Percentiles rank a stretch among this genome's conserved stretches.
phyloP scores from a whole-genome alignment of 2,329 filamentous ascomycete species.

The Bipolaris zeicola region DNA sequence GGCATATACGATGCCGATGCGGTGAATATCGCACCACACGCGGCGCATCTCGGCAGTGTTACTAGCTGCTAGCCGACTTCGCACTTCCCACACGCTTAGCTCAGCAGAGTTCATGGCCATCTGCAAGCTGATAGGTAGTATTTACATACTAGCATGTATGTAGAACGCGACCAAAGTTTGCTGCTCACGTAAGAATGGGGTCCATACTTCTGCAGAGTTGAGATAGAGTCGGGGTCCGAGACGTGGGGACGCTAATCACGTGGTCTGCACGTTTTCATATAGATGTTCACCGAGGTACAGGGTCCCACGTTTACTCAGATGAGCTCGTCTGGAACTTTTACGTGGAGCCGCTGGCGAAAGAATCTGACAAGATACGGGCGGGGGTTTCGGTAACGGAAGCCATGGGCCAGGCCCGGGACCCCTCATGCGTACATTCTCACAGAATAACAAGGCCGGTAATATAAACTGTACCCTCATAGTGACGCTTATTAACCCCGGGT shows the following conservation, averaged over 20 bases:
- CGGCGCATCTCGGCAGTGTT: conserved; percentile 14
- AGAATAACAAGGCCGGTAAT: conserved; percentile 15
- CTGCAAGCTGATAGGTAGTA: background rate
- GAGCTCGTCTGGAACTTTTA: background rate
- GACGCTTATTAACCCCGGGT: conserved; percentile 23
- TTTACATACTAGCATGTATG: background rate
- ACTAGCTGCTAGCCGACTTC: background rate
- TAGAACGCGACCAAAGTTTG: background rate
- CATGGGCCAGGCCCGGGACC: conserved; percentile 10
- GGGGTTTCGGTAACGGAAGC: background rate
- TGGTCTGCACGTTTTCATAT: background rate
- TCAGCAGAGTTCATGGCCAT: background rate
- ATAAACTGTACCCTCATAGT: conserved; percentile 16
- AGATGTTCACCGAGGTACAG: conserved; percentile 1
- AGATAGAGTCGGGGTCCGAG: background rate
- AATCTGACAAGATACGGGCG: background rate
- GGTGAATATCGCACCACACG: conserved; percentile 3
- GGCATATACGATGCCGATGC: conserved; percentile 4
- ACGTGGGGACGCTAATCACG: conserved; percentile 7
- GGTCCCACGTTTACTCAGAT: background rate
- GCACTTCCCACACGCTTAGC: no score
- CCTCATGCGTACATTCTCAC: conserved; percentile 13
- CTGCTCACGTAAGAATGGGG: background rate
- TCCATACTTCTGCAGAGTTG: background rate
- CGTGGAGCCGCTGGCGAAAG: background rate